Base-by-base conservation (phyloP, 306 rosid species). In the Begonia peltatifolia region DNA sequence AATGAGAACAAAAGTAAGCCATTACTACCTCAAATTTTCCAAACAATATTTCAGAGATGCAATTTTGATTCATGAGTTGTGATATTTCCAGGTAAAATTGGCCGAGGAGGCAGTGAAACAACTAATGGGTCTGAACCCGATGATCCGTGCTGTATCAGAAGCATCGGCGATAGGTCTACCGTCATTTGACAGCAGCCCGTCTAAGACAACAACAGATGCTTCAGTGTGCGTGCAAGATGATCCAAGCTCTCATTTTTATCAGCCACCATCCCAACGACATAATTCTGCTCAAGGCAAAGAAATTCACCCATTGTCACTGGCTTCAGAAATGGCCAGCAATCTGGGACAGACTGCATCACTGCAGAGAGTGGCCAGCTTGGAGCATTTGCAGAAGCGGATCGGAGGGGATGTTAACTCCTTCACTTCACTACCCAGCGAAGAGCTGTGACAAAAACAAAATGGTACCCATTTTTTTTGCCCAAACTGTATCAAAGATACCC, bases 331-430 rank as follows among this genome's bases (percentile, higher is more conserved):
- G 6, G 50, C 64, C 9, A 80, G 73, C 72, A 79, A 74, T 76
- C 67, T 67, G 52, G 89, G 76, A 49, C 60, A 57, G 67, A 36
- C 78, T 38, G 59, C 68, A 56, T 83, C 94, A 46, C 49, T 86
- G 66, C 88, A 52, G 64, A 71, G 99, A 58, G 99, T 86, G 67
- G 93, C 94, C 48, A 86, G 99, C 79, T 77, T 90, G 81, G 99
- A 90, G 75, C 84, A 77, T 73, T 86, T 86, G 57, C 96, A 90
- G 77, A 86, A 81, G 74, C 80, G 92, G 71, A 86, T 90, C 50
- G 72, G 93, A 17, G 68, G 87, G 35, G 74, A 71, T 5, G 35
- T 25, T 3, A 25, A 25, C 35, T 25, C 35, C 35, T 25, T 1
- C 35, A 25, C 35, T 3, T 25, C 35, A 25, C 6, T 25, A 25